Conservation (phyloP, 441 rosid genomes). For the Croton laevigatus region DNA sequence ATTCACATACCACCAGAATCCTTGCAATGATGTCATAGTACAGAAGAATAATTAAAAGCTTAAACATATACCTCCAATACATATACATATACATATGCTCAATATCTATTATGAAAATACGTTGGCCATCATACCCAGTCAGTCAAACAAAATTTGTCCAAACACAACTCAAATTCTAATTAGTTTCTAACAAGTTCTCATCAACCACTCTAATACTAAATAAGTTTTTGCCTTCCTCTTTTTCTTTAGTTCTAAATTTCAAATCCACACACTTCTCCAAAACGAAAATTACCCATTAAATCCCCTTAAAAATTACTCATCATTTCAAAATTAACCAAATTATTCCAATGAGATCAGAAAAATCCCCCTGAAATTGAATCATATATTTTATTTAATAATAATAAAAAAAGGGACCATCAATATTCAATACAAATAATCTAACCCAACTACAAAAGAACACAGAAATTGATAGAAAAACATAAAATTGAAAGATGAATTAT, state of each 20-base stretch:
- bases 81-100: background rate
- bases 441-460: background rate
- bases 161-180: background rate
- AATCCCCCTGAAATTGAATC: background rate
- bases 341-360: background rate
- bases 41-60: background rate
- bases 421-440: background rate
- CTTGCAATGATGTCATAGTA: background rate
- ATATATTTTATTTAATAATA: background rate
- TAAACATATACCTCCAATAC: background rate
- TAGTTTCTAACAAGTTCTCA: background rate
- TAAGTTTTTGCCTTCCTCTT: background rate
- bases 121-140: background rate
- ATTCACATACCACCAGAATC: background rate
- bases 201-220: background rate
- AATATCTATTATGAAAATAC: background rate
- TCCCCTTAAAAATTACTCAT: no score
- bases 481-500: no score
- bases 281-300: background rate
- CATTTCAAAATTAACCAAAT: background rate
- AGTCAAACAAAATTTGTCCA: background rate
- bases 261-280: background rate
- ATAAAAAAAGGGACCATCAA: background rate
- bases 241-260: background rate
- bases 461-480: no score